Base-by-base conservation (phyloP, 208 protist genomes). In the Wallacemonas sp. region DNA sequence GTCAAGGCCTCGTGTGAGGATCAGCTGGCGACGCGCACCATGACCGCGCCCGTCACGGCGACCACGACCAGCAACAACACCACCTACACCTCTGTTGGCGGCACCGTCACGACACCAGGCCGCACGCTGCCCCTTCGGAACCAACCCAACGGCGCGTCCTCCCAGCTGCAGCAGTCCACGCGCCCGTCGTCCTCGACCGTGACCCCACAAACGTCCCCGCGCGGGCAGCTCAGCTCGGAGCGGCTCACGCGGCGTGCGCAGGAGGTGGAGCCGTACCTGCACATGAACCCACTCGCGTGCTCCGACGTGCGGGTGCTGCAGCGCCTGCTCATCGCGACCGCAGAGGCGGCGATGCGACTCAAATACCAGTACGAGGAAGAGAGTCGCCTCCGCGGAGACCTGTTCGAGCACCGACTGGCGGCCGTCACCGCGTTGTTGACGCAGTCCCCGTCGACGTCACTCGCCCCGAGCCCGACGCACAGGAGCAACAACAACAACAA, bases 201-300 rank as follows among this genome's bases (percentile, higher is more conserved):
- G 55, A 27, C 65, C 38, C 21, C 60, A 64, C 70, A 57, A 29
- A 34, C 33, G 36, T 24, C 36, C 4, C 27, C 43, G 30, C 30
- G 30, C 34, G 41, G 32, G 19, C 58, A 27, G 17, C n/a, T 41
- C 3, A 38, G 65, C 6, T 72, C 64, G 16, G 61, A 63, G n/a
- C 70, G 76, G 43, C 55, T 87, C 49, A 61, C 61, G 32, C 77
- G 70, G 2, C 82, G 86, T 9, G 83, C 86, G 26, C 70, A 70
- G 48, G 80, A 85, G 9, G 78, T 92, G 19, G 62, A 66, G 21
- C 29, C 24, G n/a, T 36, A 89, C 54, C 58, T 93, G 12, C 76
- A 78, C 43, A 79, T 85, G 70, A 85, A 93, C 32, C 63, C 78
- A 17, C 65, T 84, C 52, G 73, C 83, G 33, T 80, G 82, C 68